Evolutionary conservation across 768 basidiomycete genomes (phyloP), one percentile per base, ranked within the genome.

Genomic region (Termitomyces sp.): DNA sequence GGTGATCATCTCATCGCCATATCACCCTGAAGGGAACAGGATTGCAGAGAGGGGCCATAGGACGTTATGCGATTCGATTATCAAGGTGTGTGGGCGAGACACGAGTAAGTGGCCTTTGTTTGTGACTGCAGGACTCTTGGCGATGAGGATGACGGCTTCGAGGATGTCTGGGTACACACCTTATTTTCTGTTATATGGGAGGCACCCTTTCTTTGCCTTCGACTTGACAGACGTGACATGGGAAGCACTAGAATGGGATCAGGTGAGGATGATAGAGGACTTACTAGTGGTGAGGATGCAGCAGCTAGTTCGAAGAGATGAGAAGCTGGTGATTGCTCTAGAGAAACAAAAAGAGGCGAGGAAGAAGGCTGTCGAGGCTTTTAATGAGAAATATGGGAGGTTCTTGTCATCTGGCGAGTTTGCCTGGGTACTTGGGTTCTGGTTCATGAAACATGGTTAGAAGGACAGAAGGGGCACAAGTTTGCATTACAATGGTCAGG

Each of bases 21-120:
- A 30, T 8, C 30, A 75, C 51, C 69, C 72, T 0, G 57, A 76
- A 58, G 71, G 67, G 10, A 75, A 75, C 43, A 71, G 64, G 0
- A 59, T 66, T 4, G 63, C 68, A 0, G 74, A 76, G 58, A 54
- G 71, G 2, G 59, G 60, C 12, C 71, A 74, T 40, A 63, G 64
- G 30, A 67, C 64, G 1, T 60, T 70, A 0, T 56, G 61, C 0
- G 45, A 65, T 10, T 59, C 65, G 3, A 30, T 30, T 8, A 3
- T 30, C 8, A 4, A 8, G 3, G 8, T 8, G 8, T 3, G 30
- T 30, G 30, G 4, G 8, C 4, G 8, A 4, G 30, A 30, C 30
- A 3, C 30, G 3, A 3, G 3, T 3, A 30, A 30, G n/a, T 75
- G 74, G 73, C 69, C 70, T 1, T 48, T 56, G 2, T 69, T 59